phyloP scores from a whole-genome alignment of 164 flowering plant genomes.

The Chloranthus sessilifolius region DNA sequence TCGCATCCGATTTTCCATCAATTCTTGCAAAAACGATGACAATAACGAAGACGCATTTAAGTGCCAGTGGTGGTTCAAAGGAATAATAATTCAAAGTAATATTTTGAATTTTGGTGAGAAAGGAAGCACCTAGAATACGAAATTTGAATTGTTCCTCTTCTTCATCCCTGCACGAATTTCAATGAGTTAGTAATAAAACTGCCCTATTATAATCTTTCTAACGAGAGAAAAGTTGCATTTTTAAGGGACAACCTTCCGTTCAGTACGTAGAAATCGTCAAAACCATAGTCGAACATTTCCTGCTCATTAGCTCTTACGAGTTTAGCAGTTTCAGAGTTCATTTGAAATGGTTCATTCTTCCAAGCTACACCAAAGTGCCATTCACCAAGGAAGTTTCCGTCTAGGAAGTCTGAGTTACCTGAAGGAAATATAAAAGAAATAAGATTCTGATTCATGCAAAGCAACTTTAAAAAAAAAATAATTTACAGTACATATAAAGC shows the following conservation, averaged over 20 bases:
- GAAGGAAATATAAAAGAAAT: constrained; percentile 11
- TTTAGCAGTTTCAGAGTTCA: constrained; percentile 18
- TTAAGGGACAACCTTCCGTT: constrained; percentile 29
- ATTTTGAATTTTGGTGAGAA: no score
- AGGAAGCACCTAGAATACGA: constrained; percentile 32
- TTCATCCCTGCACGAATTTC: constrained; percentile 23
- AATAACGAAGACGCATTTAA: no score
- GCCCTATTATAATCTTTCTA: not conserved
- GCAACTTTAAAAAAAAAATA: no score
- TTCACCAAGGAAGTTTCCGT: constrained; percentile 24
- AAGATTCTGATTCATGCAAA: constrained; percentile 1
- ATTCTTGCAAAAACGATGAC: no score
- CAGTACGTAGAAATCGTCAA: constrained; percentile 17
- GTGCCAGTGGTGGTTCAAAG: no score
- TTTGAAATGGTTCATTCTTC: constrained; percentile 22
- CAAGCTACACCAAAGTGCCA: constrained; percentile 16
- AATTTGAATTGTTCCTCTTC: constrained; percentile 9
- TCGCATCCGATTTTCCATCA: no score
- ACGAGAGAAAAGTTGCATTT: constrained; percentile 3
- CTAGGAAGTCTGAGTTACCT: constrained; percentile 25
- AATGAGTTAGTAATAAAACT: constrained; percentile 8
- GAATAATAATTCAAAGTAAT: no score
- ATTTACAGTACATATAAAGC: no score
- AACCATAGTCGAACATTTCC: constrained; percentile 17
- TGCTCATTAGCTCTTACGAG: constrained; percentile 15